phyloP scores from a whole-genome alignment of 2,329 filamentous ascomycete genomes.

The Penicillium occitanis region DNA sequence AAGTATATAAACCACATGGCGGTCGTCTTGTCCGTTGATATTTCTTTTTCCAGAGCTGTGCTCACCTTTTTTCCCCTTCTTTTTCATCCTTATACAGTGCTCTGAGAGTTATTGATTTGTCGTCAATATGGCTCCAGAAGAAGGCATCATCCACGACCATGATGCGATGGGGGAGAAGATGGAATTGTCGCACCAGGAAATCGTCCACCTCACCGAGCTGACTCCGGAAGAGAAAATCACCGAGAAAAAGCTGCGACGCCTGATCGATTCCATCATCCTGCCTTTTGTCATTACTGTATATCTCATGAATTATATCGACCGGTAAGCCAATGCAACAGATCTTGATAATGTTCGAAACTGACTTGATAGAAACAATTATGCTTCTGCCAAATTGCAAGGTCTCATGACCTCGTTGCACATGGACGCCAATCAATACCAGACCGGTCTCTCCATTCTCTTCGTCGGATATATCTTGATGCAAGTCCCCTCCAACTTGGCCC shows the following conservation, averaged over 20 bases:
- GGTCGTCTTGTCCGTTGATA: neutral
- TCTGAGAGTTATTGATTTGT: neutral
- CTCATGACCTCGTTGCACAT: conserved; percentile 41
- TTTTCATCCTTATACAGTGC: neutral
- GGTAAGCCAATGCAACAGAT: conserved; percentile 30
- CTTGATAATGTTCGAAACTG: neutral
- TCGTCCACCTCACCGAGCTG: conserved; percentile 36
- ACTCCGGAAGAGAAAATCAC: conserved; percentile 35
- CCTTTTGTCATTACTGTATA: conserved; percentile 45
- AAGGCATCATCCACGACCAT: conserved; percentile 19
- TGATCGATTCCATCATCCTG: conserved; percentile 43
- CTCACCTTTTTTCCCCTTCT: neutral
- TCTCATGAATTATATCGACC: conserved; percentile 48
- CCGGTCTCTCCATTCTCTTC: conserved; percentile 46
- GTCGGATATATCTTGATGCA: conserved; percentile 49
- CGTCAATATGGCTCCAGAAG: conserved; percentile 9
- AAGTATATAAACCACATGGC: conserved; percentile 10
- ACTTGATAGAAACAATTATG: conserved; percentile 45
- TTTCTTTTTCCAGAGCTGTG: neutral
- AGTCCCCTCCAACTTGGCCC: conserved; percentile 49
- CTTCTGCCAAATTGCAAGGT: conserved; percentile 46
- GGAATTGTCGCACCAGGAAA: conserved; percentile 23
- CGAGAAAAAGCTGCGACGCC: conserved; percentile 40
- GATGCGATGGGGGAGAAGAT: conserved; percentile 28
- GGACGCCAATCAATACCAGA: conserved; percentile 40